Evolutionary conservation across 768 basidiomycete genomes (phyloP).

Genomic region (Tulasnella sp.): DNA sequence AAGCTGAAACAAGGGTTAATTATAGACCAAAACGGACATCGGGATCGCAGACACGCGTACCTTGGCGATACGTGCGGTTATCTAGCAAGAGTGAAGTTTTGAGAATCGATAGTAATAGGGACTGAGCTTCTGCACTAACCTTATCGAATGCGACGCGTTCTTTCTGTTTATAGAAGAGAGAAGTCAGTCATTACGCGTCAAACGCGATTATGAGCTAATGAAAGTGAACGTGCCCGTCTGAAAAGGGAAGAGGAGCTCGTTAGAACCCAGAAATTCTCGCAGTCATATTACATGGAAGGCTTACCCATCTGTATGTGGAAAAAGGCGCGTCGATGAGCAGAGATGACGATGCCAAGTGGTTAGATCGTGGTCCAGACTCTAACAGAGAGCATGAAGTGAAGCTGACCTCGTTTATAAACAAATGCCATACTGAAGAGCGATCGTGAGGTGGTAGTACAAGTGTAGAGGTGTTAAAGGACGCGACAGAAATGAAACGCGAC

Average conservation of each 20-base stretch:
- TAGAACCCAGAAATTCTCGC: not conserved
- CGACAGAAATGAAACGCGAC: too few species aligned
- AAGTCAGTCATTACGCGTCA: not conserved
- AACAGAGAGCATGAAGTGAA: not conserved
- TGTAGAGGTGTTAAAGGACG: constrained; percentile 11
- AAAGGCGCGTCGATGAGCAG: constrained; percentile 13
- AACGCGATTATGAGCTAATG: too few species aligned
- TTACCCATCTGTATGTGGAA: constrained; percentile 35
- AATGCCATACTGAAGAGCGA: too few species aligned
- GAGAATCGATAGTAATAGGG: not conserved
- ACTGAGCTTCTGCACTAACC: constrained; percentile 31
- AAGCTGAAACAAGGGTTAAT: constrained; percentile 32
- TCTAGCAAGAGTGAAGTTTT: constrained; percentile 32
- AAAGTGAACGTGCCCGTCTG: constrained; percentile 18
- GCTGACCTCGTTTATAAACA: constrained; percentile 20
- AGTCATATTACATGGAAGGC: constrained; percentile 23
- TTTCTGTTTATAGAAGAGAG: constrained; percentile 46
- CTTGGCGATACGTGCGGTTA: constrained; percentile 74
- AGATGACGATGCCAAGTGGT: not conserved
- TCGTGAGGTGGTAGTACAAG: not conserved
- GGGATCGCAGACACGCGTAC: constrained; percentile 11
- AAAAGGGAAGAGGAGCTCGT: not conserved
- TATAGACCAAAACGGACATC: not conserved
- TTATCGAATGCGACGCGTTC: constrained; percentile 92
- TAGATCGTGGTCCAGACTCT: not conserved